Conservation (phyloP, 306 rosid species). For the Prunus salicina region DNA sequence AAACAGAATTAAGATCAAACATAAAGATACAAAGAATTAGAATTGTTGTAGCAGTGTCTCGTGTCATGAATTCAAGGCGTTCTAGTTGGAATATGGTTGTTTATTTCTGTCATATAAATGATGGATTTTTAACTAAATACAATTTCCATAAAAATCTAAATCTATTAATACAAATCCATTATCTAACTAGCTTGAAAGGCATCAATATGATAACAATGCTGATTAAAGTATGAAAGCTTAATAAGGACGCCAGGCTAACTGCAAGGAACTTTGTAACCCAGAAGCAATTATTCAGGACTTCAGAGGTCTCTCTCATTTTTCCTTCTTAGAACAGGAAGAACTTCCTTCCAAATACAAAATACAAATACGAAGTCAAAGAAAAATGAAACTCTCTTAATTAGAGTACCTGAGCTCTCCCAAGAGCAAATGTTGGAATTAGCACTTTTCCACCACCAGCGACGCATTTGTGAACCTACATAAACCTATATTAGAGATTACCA, state of each 20-base stretch:
- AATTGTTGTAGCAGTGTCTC: background rate
- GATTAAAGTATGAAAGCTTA: background rate
- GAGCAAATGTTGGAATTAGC: constrained; percentile 92
- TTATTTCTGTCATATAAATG: background rate
- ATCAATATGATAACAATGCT: background rate
- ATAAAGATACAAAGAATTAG: background rate
- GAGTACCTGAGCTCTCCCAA: constrained; percentile 97
- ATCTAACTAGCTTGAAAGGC: constrained; percentile 1
- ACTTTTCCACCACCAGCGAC: constrained; percentile 87
- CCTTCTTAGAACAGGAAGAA: background rate
- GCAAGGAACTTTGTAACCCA: too few species aligned
- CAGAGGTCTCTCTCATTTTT: background rate
- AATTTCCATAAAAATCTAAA: background rate
- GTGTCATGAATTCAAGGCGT: background rate
- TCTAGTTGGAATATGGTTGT: background rate
- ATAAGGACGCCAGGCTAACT: background rate
- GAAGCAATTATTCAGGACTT: background rate
- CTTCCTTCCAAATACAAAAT: background rate
- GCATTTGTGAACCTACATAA: constrained; percentile 71
- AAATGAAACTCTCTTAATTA: constrained; percentile 11
- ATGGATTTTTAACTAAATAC: background rate
- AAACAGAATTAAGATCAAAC: background rate
- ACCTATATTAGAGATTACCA: background rate
- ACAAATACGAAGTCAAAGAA: background rate
- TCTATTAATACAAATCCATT: background rate